Conservation (phyloP, 1,284 basidiomycete genomes). For the Paramarasmius palmivorus region DNA sequence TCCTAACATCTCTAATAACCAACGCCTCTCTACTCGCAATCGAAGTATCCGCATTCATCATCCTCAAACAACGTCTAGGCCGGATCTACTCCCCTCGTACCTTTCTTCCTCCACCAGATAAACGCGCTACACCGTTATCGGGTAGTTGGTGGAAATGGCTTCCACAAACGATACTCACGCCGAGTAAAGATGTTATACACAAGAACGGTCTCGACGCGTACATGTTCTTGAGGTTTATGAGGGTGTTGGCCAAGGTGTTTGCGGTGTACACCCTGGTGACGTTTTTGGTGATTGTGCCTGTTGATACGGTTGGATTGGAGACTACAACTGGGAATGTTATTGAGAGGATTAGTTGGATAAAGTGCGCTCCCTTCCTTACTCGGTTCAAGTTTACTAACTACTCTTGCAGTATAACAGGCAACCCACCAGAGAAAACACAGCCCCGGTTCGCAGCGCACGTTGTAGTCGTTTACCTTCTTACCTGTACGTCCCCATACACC, state of each 20-base stretch:
- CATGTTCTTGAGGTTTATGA: constrained; percentile 69
- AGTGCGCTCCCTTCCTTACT: constrained; percentile 31
- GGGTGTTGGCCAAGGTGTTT: constrained; percentile 66
- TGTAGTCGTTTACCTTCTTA: constrained; percentile 45
- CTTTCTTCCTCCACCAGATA: constrained; percentile 53
- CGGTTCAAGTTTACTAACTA: neutral
- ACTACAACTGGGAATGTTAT: constrained; percentile 32
- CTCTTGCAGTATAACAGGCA: constrained; percentile 32
- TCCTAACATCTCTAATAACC: constrained; percentile 58
- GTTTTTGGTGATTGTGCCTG: constrained; percentile 60
- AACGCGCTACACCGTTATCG: constrained; percentile 45
- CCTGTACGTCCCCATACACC: constrained; percentile 31
- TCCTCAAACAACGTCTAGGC: constrained; percentile 46
- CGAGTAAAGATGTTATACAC: constrained; percentile 44
- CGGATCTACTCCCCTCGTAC: constrained; percentile 58
- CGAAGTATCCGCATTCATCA: constrained; percentile 55
- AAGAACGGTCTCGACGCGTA: constrained; percentile 75
- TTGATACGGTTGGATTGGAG: constrained; percentile 52
- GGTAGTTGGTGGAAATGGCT: constrained; percentile 48
- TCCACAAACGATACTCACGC: constrained; percentile 39
- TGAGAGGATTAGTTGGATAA: constrained; percentile 46
- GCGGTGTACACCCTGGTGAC: constrained; percentile 62
- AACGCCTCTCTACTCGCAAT: constrained; percentile 49
- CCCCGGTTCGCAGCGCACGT: constrained; percentile 49
- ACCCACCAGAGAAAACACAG: constrained; percentile 27